Base-by-base conservation (phyloP, 2,329 filamentous ascomycete genomes). In the Ophiostoma perfectum region DNA sequence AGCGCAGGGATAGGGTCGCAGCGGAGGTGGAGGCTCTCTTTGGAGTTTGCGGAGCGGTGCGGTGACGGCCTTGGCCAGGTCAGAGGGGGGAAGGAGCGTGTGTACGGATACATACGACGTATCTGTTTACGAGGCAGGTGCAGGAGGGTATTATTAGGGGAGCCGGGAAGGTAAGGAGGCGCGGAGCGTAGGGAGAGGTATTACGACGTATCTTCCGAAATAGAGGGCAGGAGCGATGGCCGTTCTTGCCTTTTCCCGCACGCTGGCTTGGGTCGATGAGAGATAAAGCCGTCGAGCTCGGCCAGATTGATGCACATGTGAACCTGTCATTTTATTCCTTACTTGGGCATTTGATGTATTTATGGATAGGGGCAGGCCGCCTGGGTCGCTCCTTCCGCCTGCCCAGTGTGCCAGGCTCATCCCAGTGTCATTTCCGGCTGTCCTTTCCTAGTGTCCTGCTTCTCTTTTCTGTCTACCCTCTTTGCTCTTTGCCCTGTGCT, bases 21-120 rank as follows among this genome's bases (percentile, higher is more conserved):
- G 36, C 14, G 16, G 0, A 44, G 44, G 60, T 45, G 44, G 66
- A 39, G 18, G 36, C 36, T 9, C 55, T 60, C 55, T 62, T 39
- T 62, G 49, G 64, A 64, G 55, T 5, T 42, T 70, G 64, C 69
- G 69, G 66, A 69, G 65, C 68, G 70, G 70, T 71, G 70, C 70
- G 70, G 66, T 70, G 70, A 68, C 64, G 64, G 70, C 65, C 66
- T 66, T 63, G 45, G 52, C 49, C 49, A 55, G 11, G 49, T 55
- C 49, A 38, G 49, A 60, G 16, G 39, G 42, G 36, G 47, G 52
- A 36, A 60, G 27, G 55, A 60, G 55, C 6, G 36, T 60, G 27
- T 65, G 60, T 63, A n/a, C 11, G 8, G n/a, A n/a, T 41, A 18
- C n/a, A 27, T 65, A 7, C 39, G 27, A 27, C 27, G 27, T 27